phyloP scores from a whole-genome alignment of 1,139 yeast genomes.

The Pichia sp. region DNA sequence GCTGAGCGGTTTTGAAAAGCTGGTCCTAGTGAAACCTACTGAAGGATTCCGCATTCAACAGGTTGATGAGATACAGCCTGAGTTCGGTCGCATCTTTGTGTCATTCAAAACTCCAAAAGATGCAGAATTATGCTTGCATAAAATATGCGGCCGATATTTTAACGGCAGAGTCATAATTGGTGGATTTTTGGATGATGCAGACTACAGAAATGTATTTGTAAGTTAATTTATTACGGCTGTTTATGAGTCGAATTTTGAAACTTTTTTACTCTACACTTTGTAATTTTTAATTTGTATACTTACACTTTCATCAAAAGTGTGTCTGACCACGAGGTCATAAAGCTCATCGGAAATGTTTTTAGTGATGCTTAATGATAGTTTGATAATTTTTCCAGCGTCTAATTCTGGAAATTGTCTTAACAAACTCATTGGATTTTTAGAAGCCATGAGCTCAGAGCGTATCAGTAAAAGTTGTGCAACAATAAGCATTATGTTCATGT shows the following conservation, averaged over 20 bases:
- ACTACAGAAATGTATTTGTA: conserved; percentile 26
- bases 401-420: conserved; percentile 70
- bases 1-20: conserved; percentile 50
- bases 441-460: conserved; percentile 54
- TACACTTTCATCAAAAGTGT: conserved; percentile 58
- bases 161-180: conserved; percentile 69
- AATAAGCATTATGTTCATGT: conserved; percentile 77
- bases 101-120: conserved; percentile 52
- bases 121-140: conserved; percentile 57
- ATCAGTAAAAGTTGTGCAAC: conserved; percentile 79
- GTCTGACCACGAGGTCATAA: conserved; percentile 67
- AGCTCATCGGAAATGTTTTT: conserved; percentile 68
- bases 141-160: conserved; percentile 65
- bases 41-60: conserved; percentile 39
- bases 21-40: conserved; percentile 67
- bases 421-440: conserved; percentile 69
- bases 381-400: conserved; percentile 71
- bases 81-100: conserved; percentile 70
- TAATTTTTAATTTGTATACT: conserved; percentile 33
- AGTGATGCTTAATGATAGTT: conserved; percentile 70
- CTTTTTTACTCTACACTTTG: background rate
- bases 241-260: background rate
- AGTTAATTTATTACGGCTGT: background rate
- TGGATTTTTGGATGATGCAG: conserved; percentile 58
- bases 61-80: conserved; percentile 47